Evolutionary conservation across 2,329 filamentous ascomycete species (phyloP).

Genomic region (Juglanconis sp.): DNA sequence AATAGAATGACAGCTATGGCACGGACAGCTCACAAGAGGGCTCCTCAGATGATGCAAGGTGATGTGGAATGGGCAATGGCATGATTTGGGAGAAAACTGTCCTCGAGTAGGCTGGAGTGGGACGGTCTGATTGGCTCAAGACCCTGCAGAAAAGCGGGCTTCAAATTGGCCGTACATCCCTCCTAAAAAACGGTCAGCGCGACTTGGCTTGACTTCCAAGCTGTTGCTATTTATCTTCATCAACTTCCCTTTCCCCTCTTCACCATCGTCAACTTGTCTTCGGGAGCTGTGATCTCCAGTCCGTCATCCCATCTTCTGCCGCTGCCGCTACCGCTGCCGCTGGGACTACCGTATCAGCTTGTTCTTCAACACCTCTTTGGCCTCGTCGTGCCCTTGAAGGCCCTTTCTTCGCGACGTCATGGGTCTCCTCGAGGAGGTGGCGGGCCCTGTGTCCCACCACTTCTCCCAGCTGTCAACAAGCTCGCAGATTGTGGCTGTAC

Average conservation of each 20-base stretch:
- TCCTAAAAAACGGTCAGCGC: neutral
- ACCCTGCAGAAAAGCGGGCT: neutral
- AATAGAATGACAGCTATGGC: neutral
- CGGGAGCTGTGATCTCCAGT: neutral
- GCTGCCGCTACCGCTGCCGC: neutral
- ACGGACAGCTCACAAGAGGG: neutral
- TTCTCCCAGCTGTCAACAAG: conserved; percentile 46
- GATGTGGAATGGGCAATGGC: conserved; percentile 6
- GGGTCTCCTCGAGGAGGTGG: conserved; percentile 54
- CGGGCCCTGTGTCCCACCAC: conserved; percentile 48
- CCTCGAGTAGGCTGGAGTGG: neutral
- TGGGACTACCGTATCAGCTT: neutral
- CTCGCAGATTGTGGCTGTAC: conserved; percentile 44
- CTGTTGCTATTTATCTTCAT: conserved; percentile 4
- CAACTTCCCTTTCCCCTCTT: neutral
- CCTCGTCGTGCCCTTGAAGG: neutral
- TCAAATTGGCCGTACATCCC: neutral
- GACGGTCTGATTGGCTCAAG: neutral
- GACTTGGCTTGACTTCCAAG: neutral
- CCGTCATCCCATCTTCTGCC: too few species aligned
- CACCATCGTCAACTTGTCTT: neutral
- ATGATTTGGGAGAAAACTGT: neutral
- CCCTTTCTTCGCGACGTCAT: conserved; percentile 33
- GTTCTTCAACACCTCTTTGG: neutral
- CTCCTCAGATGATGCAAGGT: neutral